Percentiles rank a stretch among this genome's conserved stretches.
Evolutionary conservation across 176 grass and related monocot species (phyloP).

Genomic region (Aegilops longissima): DNA sequence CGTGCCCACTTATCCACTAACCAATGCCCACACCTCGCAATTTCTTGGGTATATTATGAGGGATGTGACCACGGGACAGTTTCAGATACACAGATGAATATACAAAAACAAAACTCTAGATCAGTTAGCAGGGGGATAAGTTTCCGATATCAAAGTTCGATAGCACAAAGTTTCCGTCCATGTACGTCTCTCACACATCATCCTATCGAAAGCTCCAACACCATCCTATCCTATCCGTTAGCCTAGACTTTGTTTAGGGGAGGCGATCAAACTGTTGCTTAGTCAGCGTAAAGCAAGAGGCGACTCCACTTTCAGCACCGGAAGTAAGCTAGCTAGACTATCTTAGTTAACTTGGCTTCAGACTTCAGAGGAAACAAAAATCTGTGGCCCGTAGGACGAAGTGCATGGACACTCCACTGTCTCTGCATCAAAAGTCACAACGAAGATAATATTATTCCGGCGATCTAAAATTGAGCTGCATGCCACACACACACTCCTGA

Average conservation of each 20-base stretch:
- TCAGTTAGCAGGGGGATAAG: too few species aligned
- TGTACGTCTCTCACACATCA: too few species aligned
- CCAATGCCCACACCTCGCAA: neutral
- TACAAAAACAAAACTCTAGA: too few species aligned
- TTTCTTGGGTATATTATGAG: neutral
- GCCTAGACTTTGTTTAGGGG: neutral
- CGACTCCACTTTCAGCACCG: constrained; percentile 12
- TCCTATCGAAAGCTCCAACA: too few species aligned
- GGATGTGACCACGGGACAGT: too few species aligned
- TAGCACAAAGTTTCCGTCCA: too few species aligned
- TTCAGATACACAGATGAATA: too few species aligned
- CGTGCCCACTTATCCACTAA: constrained; percentile 21
- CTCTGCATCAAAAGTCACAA: constrained; percentile 40
- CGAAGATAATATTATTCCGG: constrained; percentile 3
- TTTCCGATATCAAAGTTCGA: too few species aligned
- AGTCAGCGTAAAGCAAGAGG: constrained; percentile 20
- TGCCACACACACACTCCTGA: neutral
- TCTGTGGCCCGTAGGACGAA: neutral
- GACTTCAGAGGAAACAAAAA: constrained; percentile 28
- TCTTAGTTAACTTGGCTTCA: constrained; percentile 10
- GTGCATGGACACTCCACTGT: neutral
- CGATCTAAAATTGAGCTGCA: neutral
- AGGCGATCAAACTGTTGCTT: constrained; percentile 27
- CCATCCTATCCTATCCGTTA: neutral
- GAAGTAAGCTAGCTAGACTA: constrained; percentile 21